phyloP scores from a whole-genome alignment of 345 rosid species.

The Boechera retrofracta region DNA sequence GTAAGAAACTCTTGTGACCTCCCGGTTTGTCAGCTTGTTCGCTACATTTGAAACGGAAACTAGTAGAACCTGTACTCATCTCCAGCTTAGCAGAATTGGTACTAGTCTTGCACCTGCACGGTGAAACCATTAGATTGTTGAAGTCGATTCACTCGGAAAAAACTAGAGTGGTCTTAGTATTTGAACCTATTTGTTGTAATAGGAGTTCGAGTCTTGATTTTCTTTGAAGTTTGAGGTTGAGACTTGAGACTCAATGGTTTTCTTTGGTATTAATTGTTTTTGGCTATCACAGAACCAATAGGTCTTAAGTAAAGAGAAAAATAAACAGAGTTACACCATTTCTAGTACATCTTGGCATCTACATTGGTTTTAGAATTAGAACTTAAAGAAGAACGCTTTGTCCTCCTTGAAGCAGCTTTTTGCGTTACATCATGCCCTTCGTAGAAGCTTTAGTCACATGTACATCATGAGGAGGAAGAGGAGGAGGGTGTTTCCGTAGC shows the following conservation, averaged over 20 bases:
- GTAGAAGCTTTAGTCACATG: conserved; percentile 12
- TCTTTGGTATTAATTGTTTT: conserved; percentile 53
- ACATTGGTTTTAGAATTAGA: conserved; percentile 45
- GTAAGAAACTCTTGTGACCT: conserved; percentile 9
- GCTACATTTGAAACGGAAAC: conserved; percentile 64
- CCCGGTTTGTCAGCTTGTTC: conserved; percentile 62
- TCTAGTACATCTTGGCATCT: conserved; percentile 57
- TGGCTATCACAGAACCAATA: conserved; percentile 50
- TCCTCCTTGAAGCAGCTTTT: conserved; percentile 40
- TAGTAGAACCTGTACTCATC: conserved; percentile 46
- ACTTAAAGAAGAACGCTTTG: conserved; percentile 51
- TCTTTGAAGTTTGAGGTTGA: conserved; percentile 47
- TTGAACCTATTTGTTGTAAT: conserved; percentile 59
- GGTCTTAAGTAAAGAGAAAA: conserved; percentile 9
- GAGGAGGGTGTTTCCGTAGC: not conserved
- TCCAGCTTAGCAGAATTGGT: conserved; percentile 52
- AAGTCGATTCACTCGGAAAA: not conserved
- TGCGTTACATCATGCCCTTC: no score
- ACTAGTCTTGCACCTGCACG: conserved; percentile 53
- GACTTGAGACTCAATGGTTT: conserved; percentile 52
- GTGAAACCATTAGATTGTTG: conserved; percentile 19
- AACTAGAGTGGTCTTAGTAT: conserved; percentile 18
- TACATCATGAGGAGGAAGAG: conserved; percentile 18
- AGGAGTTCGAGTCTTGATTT: conserved; percentile 48
- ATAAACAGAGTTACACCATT: conserved; percentile 13